Evolutionary conservation across 2,329 filamentous ascomycete genomes (phyloP), one percentile per base, ranked within the genome.

Genomic region (Verticillium zaregamsianum): DNA sequence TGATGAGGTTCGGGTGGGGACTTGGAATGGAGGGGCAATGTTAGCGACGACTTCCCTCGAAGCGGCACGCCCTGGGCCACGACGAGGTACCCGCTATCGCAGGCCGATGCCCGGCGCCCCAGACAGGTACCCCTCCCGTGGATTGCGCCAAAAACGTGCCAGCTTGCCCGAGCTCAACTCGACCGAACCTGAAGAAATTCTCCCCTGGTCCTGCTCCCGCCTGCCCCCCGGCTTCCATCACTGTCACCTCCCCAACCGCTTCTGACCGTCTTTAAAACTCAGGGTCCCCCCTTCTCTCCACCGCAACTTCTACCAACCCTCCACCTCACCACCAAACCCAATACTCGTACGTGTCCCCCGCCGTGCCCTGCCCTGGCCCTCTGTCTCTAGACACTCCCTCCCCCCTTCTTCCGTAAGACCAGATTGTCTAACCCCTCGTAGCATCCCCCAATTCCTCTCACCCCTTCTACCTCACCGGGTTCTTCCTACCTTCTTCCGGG

Each of bases 371-470:
- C 40, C 32, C 52, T 9, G 12, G 15, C 40, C 20, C 40, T 49
- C 28, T 28, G 28, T 28, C 28, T 28, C 28, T 28, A 6, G 28
- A 28, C 28, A 28, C 23, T 28, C n/a, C 8, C 5, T n/a, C n/a
- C 25, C 28, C 59, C 45, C 25, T 49, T 35, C 63, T 62, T 59
- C 56, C 39, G 56, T 60, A 28, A 31, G 56, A 59, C 62, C 45
- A 28, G 25, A 59, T 55, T 40, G 40, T 61, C 61, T 60, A 56
- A 58, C 33, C 25, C 54, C 31, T 55, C 54, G 57, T 64, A 68
- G 68, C 68, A 69, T 68, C 68, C 67, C 71, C 62, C 9, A 62
- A 61, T 70, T 69, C 68, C 63, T 68, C 66, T 62, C 62, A 61
- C 66, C 66, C 66, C 59, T 57, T 64, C 35, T 63, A 57, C 61